A percentile compares a stretch with the other conserved stretches of the same genome.
Evolutionary conservation across 495 filamentous ascomycete genomes (phyloP).

Genomic region (Aspergillus nidulans): DNA sequence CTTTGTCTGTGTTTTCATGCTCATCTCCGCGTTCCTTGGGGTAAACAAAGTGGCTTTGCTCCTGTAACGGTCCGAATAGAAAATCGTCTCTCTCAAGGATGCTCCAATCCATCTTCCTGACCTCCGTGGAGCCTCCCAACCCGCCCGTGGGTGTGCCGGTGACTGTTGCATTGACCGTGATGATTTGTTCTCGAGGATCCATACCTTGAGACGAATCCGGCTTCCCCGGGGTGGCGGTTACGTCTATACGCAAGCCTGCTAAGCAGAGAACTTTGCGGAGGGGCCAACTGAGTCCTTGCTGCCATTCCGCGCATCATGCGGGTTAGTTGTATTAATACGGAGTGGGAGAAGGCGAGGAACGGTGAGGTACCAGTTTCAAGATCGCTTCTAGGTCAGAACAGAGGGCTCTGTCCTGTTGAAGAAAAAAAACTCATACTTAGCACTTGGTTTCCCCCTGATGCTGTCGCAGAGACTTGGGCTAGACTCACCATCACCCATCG

Average conservation of each 20-base stretch:
- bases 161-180: neutral
- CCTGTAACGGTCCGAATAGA: neutral
- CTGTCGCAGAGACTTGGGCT: no score
- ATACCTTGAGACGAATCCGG: no score
- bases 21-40: neutral
- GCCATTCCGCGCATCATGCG: no score
- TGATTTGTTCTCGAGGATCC: neutral
- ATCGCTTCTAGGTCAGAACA: neutral
- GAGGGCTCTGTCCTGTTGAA: neutral
- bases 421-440: no score
- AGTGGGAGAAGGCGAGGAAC: no score
- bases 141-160: neutral
- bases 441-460: no score
- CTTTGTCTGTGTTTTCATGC: no score
- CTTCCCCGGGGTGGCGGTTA: no score
- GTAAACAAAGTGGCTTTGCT: neutral
- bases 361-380: neutral
- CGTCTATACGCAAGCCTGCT: neutral
- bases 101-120: neutral
- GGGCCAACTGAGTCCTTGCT: constrained; percentile 6
- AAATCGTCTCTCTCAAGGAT: neutral
- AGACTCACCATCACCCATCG: neutral
- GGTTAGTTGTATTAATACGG: no score
- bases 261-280: neutral
- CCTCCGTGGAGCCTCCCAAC: neutral